These are phyloP conservation scores for Boletellus dicymbophilus DNA, from an alignment of 1,284 basidiomycete genomes.

Conservation along the genomic window DNA sequence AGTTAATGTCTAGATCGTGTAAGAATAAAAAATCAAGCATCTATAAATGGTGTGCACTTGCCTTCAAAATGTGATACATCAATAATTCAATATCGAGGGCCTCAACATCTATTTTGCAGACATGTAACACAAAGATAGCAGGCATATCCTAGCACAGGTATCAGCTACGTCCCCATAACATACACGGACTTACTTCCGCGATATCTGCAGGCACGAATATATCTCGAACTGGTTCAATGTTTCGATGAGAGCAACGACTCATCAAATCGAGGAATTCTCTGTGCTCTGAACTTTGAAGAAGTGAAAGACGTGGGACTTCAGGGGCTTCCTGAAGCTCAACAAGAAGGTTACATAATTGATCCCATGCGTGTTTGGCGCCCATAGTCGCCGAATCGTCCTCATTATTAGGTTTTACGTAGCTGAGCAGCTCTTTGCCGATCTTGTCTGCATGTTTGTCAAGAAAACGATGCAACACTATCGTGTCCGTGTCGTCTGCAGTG, in stretches of 20 bases:
- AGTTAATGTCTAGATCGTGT: constrained; percentile 37
- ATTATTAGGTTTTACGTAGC: constrained; percentile 61
- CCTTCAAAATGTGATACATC: constrained; percentile 83
- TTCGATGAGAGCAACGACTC: constrained; percentile 63
- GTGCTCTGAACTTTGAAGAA: constrained; percentile 52
- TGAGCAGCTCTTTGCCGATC: constrained; percentile 81
- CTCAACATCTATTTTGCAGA: constrained; percentile 78
- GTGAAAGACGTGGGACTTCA: constrained; percentile 61
- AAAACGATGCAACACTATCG: constrained; percentile 80
- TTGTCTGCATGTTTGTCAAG: constrained; percentile 83
- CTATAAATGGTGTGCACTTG: constrained; percentile 27
- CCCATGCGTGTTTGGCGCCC: constrained; percentile 77
- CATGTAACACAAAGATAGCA: constrained; percentile 61
- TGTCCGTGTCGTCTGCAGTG: constrained; percentile 79
- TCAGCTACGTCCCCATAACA: constrained; percentile 5
- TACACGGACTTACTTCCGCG: constrained; percentile 43
- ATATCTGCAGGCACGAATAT: constrained; percentile 68
- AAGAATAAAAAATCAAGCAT: not conserved
- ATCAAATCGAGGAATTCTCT: constrained; percentile 70
- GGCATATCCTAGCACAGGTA: constrained; percentile 44
- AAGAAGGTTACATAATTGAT: constrained; percentile 71
- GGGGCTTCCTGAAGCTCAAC: constrained; percentile 77
- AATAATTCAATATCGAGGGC: constrained; percentile 85
- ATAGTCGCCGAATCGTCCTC: constrained; percentile 60
- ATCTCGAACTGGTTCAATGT: constrained; percentile 59